phyloP scores from a whole-genome alignment of 345 rosid genomes.

The Arabidopsis arenosa region DNA sequence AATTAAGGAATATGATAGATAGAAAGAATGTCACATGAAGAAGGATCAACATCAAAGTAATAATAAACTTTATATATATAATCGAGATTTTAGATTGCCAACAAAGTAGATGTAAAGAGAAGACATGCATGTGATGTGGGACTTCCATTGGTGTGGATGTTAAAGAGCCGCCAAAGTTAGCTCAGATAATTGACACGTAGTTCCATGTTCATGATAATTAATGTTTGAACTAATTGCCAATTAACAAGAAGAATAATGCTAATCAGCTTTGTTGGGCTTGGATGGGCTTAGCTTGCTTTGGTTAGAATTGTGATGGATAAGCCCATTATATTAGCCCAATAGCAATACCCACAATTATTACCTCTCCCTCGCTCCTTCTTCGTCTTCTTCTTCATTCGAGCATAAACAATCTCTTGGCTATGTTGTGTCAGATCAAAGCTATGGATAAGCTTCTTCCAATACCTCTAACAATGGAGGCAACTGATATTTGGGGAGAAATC shows the following conservation, averaged over 20 bases:
- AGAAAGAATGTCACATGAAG: not conserved
- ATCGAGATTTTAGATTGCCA: conserved; percentile 24
- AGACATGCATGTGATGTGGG: conserved; percentile 11
- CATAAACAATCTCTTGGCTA: conserved; percentile 5
- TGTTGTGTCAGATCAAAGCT: not conserved
- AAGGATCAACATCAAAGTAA: not conserved
- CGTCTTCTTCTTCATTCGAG: not conserved
- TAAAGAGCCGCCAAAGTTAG: conserved; percentile 31
- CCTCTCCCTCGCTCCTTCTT: not conserved
- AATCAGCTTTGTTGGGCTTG: not conserved
- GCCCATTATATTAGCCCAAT: conserved; percentile 9
- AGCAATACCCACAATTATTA: not conserved
- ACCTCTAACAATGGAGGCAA: conserved; percentile 30
- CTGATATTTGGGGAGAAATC: conserved; percentile 41
- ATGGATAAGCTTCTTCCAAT: not conserved
- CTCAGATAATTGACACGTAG: conserved; percentile 6
- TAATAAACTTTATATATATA: too few relatives aligned
- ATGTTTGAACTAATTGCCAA: not conserved
- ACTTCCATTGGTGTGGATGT: not conserved
- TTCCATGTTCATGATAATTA: not conserved
- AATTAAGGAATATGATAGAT: not conserved
- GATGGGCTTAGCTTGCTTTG: not conserved
- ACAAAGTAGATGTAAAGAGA: conserved; percentile 27
- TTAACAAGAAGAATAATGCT: too few relatives aligned
- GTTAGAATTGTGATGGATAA: not conserved